These are phyloP conservation scores for Dysphania ambrosioides DNA, from an alignment of 148 eudicot genomes.

Conservation along the genomic window DNA sequence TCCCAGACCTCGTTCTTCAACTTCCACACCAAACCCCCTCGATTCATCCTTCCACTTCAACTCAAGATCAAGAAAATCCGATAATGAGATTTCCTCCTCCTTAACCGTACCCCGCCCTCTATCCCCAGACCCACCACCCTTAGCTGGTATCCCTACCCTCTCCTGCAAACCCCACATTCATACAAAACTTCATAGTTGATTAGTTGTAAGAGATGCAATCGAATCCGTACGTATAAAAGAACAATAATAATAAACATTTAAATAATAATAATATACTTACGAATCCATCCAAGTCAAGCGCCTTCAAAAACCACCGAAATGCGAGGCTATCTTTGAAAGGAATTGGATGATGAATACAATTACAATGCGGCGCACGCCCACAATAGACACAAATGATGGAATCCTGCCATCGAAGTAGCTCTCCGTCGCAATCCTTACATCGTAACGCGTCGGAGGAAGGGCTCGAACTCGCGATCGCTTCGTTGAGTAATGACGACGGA, in stretches of 20 bases:
- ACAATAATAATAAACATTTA: not conserved
- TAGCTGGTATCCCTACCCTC: constrained; percentile 41
- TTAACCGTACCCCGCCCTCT: constrained; percentile 42
- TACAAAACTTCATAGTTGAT: not conserved
- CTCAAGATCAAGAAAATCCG: constrained; percentile 61
- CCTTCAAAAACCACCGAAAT: constrained; percentile 57
- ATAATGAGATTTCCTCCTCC: constrained; percentile 45
- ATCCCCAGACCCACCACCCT: constrained; percentile 29
- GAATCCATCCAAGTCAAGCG: constrained; percentile 73
- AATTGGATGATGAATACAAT: constrained; percentile 39
- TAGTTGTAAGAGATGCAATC: too few species aligned
- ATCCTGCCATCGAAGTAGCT: constrained; percentile 47
- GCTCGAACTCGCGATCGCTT: constrained; percentile 42
- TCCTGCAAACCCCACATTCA: constrained; percentile 53
- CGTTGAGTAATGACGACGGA: constrained; percentile 38
- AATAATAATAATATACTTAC: constrained; percentile 36
- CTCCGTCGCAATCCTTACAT: constrained; percentile 50
- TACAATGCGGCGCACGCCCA: constrained; percentile 32
- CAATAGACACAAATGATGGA: constrained; percentile 63
- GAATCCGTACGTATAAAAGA: too few species aligned
- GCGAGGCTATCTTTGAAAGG: constrained; percentile 50
- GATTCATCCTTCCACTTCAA: constrained; percentile 64
- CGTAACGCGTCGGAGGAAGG: constrained; percentile 34
- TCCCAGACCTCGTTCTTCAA: constrained; percentile 28
- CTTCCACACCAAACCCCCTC: constrained; percentile 36